Evolutionary conservation across 2,329 filamentous ascomycete genomes (phyloP).

Genomic region (Monilinia fructigena): DNA sequence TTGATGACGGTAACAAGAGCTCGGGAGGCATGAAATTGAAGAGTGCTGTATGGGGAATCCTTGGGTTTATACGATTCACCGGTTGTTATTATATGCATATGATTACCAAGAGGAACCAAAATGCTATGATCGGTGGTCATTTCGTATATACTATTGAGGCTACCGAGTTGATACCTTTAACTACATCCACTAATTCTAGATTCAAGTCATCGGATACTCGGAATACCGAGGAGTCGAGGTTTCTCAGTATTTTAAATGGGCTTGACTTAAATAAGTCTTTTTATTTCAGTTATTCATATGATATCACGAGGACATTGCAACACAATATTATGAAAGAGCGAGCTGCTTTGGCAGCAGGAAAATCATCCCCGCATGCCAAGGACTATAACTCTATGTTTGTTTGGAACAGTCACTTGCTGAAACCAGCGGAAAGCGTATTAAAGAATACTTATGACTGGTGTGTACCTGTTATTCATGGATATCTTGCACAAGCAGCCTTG

Average conservation of each 20-base stretch:
- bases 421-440: conserved; percentile 67
- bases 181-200: conserved; percentile 63
- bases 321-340: conserved; percentile 86
- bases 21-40: conserved; percentile 87
- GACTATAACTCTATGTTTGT: conserved; percentile 95
- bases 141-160: conserved; percentile 94
- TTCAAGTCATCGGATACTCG: conserved; percentile 70
- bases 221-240: conserved; percentile 86
- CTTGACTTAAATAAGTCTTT: conserved; percentile 88
- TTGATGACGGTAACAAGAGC: conserved; percentile 90
- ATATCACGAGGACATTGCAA: conserved; percentile 88
- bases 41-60: conserved; percentile 86
- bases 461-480: conserved; percentile 90
- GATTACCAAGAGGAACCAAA: conserved; percentile 92
- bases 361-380: conserved; percentile 55
- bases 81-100: conserved; percentile 96
- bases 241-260: conserved; percentile 84
- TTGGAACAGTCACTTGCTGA: conserved; percentile 89
- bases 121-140: conserved; percentile 93
- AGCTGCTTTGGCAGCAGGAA: conserved; percentile 63
- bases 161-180: conserved; percentile 86
- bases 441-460: conserved; percentile 94
- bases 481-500: conserved; percentile 85
- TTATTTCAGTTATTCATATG: conserved; percentile 98
- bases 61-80: conserved; percentile 95